These are phyloP conservation scores for Parasitella parasitica DNA, from an alignment of 371 early-diverging fungal genomes.

Conservation along the genomic window DNA sequence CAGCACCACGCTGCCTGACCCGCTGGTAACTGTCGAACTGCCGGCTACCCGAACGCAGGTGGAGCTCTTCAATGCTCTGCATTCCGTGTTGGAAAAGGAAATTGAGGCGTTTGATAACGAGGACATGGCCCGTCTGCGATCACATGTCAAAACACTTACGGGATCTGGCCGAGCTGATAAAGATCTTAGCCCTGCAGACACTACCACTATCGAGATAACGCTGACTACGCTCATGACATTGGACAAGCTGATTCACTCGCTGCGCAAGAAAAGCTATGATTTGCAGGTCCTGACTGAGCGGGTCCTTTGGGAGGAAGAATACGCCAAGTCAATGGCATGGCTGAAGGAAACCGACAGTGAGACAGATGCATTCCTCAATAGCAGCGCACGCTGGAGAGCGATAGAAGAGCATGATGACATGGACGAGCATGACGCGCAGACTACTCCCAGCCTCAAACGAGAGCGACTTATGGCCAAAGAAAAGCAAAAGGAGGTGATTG, in stretches of 20 bases:
- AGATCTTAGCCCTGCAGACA: constrained; percentile 56
- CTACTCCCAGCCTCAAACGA: constrained; percentile 7
- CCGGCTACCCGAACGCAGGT: constrained; percentile 32
- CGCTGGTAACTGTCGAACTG: constrained; percentile 14
- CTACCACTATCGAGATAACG: constrained; percentile 56
- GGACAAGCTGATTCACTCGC: constrained; percentile 39
- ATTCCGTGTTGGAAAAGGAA: constrained; percentile 43
- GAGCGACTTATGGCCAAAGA: constrained; percentile 23
- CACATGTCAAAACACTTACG: constrained; percentile 54
- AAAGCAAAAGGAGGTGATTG: constrained; percentile 28
- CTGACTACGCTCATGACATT: constrained; percentile 46
- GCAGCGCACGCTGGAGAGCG: constrained; percentile 34
- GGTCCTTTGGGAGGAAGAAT: constrained; percentile 49
- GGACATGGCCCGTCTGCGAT: constrained; percentile 53
- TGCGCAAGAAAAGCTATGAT: constrained; percentile 37
- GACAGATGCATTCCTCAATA: constrained; percentile 28
- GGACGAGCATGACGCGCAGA: constrained; percentile 12
- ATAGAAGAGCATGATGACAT: not conserved
- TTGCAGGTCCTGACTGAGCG: constrained; percentile 40
- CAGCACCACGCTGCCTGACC: constrained; percentile 33
- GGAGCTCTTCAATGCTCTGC: constrained; percentile 30
- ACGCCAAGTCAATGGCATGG: constrained; percentile 32
- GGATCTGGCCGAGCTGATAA: constrained; percentile 34
- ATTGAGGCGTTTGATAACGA: constrained; percentile 50
- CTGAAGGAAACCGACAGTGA: constrained; percentile 29